Conservation (phyloP, 352 stramenopile genomes). For the Phytophthora pseudosyringae region DNA sequence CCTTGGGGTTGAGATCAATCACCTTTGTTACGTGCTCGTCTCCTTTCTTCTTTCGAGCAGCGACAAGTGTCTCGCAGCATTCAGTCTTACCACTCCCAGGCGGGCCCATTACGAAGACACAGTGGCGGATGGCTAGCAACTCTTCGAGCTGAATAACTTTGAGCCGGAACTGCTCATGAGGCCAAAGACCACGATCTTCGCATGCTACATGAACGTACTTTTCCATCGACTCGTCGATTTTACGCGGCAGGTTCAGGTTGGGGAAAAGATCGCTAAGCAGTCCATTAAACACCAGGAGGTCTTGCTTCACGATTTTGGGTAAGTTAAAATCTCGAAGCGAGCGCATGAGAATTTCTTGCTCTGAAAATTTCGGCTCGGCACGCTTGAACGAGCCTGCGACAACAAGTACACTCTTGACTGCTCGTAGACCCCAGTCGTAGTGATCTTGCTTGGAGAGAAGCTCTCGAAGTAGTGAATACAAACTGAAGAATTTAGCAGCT, state of each 20-base stretch:
- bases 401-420: constrained; percentile 95
- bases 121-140: constrained; percentile 94
- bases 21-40: constrained; percentile 72
- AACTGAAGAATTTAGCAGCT: constrained; percentile 94
- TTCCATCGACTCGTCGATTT: constrained; percentile 91
- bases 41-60: constrained; percentile 78
- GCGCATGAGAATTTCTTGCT: constrained; percentile 94
- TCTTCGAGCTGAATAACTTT: constrained; percentile 97
- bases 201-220: constrained; percentile 92
- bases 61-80: constrained; percentile 92
- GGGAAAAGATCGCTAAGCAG: constrained; percentile 95
- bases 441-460: constrained; percentile 95
- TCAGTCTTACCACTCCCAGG: constrained; percentile 94
- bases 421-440: constrained; percentile 96
- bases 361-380: constrained; percentile 90
- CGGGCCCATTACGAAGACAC: constrained; percentile 96
- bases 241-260: constrained; percentile 84
- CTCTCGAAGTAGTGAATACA: constrained; percentile 94
- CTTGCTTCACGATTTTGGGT: constrained; percentile 95
- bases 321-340: constrained; percentile 97
- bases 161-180: constrained; percentile 92
- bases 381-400: constrained; percentile 94
- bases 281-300: constrained; percentile 94
- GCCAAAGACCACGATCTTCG: constrained; percentile 87
- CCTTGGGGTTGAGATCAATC: constrained; percentile 95